Base-by-base conservation (phyloP, 352 stramenopile species). In the Pythium guiyangense region DNA sequence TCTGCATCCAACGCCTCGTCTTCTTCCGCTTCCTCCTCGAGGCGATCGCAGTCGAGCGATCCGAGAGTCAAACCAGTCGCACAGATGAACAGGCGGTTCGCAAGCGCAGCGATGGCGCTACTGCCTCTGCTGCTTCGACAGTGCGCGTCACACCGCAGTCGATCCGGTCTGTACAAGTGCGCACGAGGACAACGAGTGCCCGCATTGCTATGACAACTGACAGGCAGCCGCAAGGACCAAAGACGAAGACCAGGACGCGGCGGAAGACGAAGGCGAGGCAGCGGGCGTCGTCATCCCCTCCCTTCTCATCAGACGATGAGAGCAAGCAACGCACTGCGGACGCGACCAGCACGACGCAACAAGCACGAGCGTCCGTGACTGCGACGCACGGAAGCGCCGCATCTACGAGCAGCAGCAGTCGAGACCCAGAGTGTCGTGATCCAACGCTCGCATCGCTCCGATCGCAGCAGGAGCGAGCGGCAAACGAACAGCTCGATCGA, bases 11-110 rank as follows among this genome's bases (percentile, higher is more conserved):
- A 52, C 73, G 79, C 18, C 53, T 90, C 25, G 60, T 86, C 8
- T 86, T 77, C 47, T 85, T 84, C 37, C 74, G 75, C 5, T 79
- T 75, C 39, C 66, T 86, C 4, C 62, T 84, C 12, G 57, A 79
- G 8, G 57, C 70, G 22, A 55, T 84, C 9, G 58, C 63, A 48
- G 49, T 17, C 0, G 69, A 81, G 54, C 54, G 64, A 34, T 9
- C 34, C 1, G 37, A 27, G n/a, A 17, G 34, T 11, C n/a, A 22
- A 6, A 40, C 15, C 14, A 27, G 12, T 12, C 35, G 2, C n/a
- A 5, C 6, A 25, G 1, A 10, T 10, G 31, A 37, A 10, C 31
- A 37, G 31, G 10, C 8, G 31, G 31, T 37, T 37, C 31, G 8
- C 31, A 37, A 37, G 31, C 31, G 31, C 31, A 37, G 31, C 31